Conservation (phyloP, 1,284 basidiomycete genomes). For the Caloboletus firmus region DNA sequence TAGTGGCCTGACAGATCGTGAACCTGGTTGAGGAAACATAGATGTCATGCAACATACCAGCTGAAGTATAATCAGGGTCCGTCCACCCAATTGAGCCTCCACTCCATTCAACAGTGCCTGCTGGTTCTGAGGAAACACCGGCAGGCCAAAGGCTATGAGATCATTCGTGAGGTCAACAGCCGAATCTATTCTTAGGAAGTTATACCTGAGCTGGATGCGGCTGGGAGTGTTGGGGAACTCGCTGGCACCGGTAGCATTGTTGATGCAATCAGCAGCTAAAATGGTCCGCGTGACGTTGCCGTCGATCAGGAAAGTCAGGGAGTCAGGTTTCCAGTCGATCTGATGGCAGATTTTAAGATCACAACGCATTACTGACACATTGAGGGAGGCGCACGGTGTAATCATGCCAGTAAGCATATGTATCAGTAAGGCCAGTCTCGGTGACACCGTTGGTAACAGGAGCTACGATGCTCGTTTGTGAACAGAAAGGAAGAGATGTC, state of each 20-base stretch:
- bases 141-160: slow-evolving; percentile 71
- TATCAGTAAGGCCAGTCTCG: slow-evolving; percentile 54
- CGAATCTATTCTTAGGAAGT: neutral
- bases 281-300: slow-evolving; percentile 69
- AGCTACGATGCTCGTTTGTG: slow-evolving; percentile 28
- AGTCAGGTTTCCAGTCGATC: slow-evolving; percentile 77
- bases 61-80: slow-evolving; percentile 68
- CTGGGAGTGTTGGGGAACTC: slow-evolving; percentile 76
- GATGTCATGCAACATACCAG: slow-evolving; percentile 40
- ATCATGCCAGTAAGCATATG: slow-evolving; percentile 70
- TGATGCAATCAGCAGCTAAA: slow-evolving; percentile 56
- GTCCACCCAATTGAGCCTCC: slow-evolving; percentile 77
- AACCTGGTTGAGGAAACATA: neutral
- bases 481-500: neutral
- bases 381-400: slow-evolving; percentile 56
- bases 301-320: slow-evolving; percentile 68
- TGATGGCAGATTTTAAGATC: slow-evolving; percentile 26
- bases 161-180: slow-evolving; percentile 1
- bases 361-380: neutral
- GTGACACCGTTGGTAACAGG: slow-evolving; percentile 46
- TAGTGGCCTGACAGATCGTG: slow-evolving; percentile 48
- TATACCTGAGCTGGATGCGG: slow-evolving; percentile 72
- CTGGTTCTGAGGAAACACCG: slow-evolving; percentile 57
- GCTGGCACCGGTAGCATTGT: slow-evolving; percentile 46
- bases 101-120: slow-evolving; percentile 75